These are phyloP conservation scores for Colletotrichum chlorophyti DNA, from an alignment of 2,329 filamentous ascomycete genomes.

Conservation along the genomic window DNA sequence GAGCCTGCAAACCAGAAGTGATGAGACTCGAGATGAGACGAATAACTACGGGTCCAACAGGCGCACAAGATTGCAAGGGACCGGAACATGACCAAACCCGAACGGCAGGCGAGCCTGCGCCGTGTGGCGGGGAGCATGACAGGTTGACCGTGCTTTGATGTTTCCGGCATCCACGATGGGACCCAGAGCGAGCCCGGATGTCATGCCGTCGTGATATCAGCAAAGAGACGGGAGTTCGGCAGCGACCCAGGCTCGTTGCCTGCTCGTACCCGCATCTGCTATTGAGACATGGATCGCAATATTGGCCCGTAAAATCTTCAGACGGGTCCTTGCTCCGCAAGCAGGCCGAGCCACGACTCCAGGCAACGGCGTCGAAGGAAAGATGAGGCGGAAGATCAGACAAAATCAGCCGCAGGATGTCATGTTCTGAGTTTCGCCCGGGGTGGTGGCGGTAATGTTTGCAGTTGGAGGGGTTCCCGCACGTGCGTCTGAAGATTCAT, in stretches of 20 bases:
- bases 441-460: slow-evolving; percentile 11
- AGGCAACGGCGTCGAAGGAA: background rate
- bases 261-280: background rate
- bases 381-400: slow-evolving; percentile 28
- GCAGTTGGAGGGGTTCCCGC: background rate
- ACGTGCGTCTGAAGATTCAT: slow-evolving; percentile 1
- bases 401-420: slow-evolving; percentile 25
- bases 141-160: background rate
- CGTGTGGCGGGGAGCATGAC: background rate
- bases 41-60: background rate
- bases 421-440: slow-evolving; percentile 19
- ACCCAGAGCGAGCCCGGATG: background rate
- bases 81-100: slow-evolving; percentile 7
- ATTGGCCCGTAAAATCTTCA: slow-evolving; percentile 1
- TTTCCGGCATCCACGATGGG: background rate
- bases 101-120: slow-evolving; percentile 3
- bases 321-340: background rate
- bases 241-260: background rate
- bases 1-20: background rate
- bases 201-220: background rate
- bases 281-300: background rate
- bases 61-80: slow-evolving; percentile 8
- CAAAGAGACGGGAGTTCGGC: background rate
- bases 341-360: background rate
- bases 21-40: slow-evolving; percentile 11